Conservation (phyloP, 352 stramenopile species). For the Pythium pyrilobum region DNA sequence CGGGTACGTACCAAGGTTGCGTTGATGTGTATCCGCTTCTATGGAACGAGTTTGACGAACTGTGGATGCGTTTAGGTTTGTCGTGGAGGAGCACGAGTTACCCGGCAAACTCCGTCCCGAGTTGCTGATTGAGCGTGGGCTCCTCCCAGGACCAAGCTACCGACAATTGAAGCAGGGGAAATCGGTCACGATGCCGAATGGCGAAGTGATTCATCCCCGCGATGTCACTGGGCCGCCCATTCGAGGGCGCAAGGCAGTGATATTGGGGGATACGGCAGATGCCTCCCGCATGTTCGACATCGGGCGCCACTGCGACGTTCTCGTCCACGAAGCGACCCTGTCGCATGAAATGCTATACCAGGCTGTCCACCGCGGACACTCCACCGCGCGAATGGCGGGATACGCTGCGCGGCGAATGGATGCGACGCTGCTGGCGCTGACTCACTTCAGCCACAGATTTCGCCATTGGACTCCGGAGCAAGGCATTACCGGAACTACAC, state of each 20-base stretch:
- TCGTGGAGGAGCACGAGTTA: conserved; percentile 67
- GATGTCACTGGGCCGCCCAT: conserved; percentile 66
- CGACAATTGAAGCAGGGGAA: conserved; percentile 85
- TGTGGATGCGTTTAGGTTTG: conserved; percentile 41
- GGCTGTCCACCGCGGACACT: conserved; percentile 71
- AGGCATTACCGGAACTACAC: conserved; percentile 34
- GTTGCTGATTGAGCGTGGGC: conserved; percentile 65
- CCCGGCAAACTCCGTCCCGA: conserved; percentile 85
- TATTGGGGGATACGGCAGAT: conserved; percentile 72
- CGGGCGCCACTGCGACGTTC: conserved; percentile 72
- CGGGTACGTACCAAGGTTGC: conserved; percentile 30
- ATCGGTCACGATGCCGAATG: conserved; percentile 76
- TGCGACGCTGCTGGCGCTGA: conserved; percentile 70
- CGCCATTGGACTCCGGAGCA: conserved; percentile 46
- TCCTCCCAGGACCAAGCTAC: conserved; percentile 89
- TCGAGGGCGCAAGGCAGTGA: conserved; percentile 66
- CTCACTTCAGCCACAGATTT: conserved; percentile 86
- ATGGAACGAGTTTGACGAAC: no score
- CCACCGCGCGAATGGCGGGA: conserved; percentile 72
- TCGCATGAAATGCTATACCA: conserved; percentile 56
- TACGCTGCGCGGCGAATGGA: conserved; percentile 72
- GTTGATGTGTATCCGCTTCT: conserved; percentile 73
- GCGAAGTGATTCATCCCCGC: conserved; percentile 61
- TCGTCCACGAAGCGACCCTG: conserved; percentile 84
- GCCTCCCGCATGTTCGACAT: conserved; percentile 76